A percentile compares a stretch with the other conserved stretches of the same genome.
These are phyloP conservation scores for Kluyveromyces siamensis DNA, from an alignment of 805 yeast species.

Conservation along the genomic window DNA sequence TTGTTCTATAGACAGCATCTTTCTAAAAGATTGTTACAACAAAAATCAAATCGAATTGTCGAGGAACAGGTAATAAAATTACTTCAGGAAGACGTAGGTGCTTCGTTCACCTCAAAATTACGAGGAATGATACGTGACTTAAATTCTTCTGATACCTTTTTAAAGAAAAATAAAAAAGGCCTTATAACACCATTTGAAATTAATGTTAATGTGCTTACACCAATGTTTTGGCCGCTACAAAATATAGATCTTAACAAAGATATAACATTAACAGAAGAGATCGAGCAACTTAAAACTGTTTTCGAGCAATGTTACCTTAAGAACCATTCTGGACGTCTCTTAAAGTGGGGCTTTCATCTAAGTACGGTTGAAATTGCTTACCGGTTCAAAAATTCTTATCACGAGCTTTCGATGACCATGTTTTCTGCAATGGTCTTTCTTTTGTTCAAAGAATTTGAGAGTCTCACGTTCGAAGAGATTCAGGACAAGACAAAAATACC, in stretches of 20 bases:
- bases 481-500: slow-evolving; percentile 62
- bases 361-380: slow-evolving; percentile 77
- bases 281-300: slow-evolving; percentile 34
- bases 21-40: slow-evolving; percentile 64
- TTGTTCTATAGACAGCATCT: slow-evolving; percentile 76
- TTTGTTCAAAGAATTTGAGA: slow-evolving; percentile 53
- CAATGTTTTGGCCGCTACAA: slow-evolving; percentile 62
- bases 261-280: slow-evolving; percentile 34
- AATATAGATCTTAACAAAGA: slow-evolving; percentile 27
- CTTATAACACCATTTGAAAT: slow-evolving; percentile 27
- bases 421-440: slow-evolving; percentile 72
- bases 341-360: slow-evolving; percentile 74
- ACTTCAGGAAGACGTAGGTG: slow-evolving; percentile 68
- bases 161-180: slow-evolving; percentile 1
- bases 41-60: slow-evolving; percentile 43
- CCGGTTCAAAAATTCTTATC: slow-evolving; percentile 56
- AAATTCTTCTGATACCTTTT: slow-evolving; percentile 41
- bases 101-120: slow-evolving; percentile 66
- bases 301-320: slow-evolving; percentile 46
- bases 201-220: slow-evolving; percentile 47
- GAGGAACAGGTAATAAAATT: slow-evolving; percentile 63
- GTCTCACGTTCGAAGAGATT: slow-evolving; percentile 54
- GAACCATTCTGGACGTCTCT: slow-evolving; percentile 47
- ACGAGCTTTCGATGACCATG: slow-evolving; percentile 74
- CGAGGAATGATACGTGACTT: slow-evolving; percentile 86